Evolutionary conservation across 768 basidiomycete species (phyloP), one percentile per base, ranked within the genome.

Genomic region (Russula virescens): DNA sequence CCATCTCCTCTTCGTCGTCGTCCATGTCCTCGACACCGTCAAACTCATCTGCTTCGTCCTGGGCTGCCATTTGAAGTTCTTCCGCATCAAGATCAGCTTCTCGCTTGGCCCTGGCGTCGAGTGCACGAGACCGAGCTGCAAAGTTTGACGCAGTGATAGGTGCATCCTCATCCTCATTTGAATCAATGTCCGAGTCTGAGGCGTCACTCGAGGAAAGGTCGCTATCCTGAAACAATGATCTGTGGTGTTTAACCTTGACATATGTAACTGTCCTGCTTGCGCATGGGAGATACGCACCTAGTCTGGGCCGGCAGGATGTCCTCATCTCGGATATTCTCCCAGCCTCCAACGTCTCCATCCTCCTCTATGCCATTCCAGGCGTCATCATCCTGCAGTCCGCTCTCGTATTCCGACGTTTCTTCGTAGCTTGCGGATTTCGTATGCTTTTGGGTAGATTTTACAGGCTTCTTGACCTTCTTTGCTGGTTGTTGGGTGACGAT

Each of bases 111-210:
- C 80, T 76, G 23, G 79, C 85, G 67, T 94, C 91, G 54, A 93
- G 74, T 55, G 88, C 89, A 58, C 83, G 83, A 49, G 91, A 93
- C 28, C 85, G 85, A 42, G 84, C 82, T 66, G 89, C 91, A 81
- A 94, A 91, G 69, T 92, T 94, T 26, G 81, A 82, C 75, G 85
- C 84, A 8, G 91, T 94, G 38, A 86, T 74, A 55, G 78, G 87
- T 13, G 72, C 76, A 48, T 80, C 81, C 9, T 78, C 80, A 50
- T 79, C 77, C n/a, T 80, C 80, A 14, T 77, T 21, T 34, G 78
- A 77, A 34, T 72, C 74, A 1, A 71, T 75, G 31, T 71, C 69
- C 0, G 71, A 69, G 46, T 78, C 75, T 19, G 80, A 78, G 8
- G 80, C 80, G 40, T 73, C 79, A 56, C 73, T 59, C 49, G 69